Conservation (phyloP, 225 moss, liverwort and hornwort species). For the Polytrichum formosum region DNA sequence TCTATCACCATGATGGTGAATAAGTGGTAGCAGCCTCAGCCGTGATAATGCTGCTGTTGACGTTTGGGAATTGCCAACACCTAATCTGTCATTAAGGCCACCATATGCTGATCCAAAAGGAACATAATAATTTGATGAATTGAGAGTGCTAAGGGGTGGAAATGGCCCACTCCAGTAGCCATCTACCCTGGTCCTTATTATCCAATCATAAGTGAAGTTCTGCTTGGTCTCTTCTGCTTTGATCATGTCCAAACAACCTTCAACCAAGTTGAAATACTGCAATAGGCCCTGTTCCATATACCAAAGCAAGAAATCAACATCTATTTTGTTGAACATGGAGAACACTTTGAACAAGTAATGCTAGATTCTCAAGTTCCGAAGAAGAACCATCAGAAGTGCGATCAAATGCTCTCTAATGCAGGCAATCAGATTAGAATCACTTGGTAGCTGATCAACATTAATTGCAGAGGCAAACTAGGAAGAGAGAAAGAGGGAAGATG, state of each 20-base stretch:
- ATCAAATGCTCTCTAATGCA: background rate
- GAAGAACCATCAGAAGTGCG: too few relatives aligned
- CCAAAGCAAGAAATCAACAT: background rate
- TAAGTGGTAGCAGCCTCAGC: conserved; percentile 58
- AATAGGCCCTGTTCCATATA: conserved; percentile 70
- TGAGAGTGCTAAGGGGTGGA: conserved; percentile 43
- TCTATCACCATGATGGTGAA: conserved; percentile 47
- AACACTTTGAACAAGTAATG: too few relatives aligned
- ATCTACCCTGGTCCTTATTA: conserved; percentile 87
- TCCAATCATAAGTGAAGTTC: conserved; percentile 73
- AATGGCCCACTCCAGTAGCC: conserved; percentile 80
- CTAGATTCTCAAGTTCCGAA: too few relatives aligned
- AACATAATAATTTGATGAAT: conserved; percentile 58
- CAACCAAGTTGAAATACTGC: conserved; percentile 88
- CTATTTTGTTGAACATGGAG: too few relatives aligned
- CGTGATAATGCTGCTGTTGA: conserved; percentile 68
- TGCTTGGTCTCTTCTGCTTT: conserved; percentile 46
- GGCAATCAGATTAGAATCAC: too few relatives aligned
- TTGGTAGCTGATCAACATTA: too few relatives aligned
- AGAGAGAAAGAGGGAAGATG: too few relatives aligned
- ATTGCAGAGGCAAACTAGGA: too few relatives aligned
- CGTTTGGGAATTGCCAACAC: conserved; percentile 55
- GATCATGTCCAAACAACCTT: conserved; percentile 83
- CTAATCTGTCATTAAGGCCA: conserved; percentile 89
- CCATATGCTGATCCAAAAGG: conserved; percentile 74